phyloP scores from a whole-genome alignment of 2,329 filamentous ascomycete genomes.

The Davidsoniella eucalypti region DNA sequence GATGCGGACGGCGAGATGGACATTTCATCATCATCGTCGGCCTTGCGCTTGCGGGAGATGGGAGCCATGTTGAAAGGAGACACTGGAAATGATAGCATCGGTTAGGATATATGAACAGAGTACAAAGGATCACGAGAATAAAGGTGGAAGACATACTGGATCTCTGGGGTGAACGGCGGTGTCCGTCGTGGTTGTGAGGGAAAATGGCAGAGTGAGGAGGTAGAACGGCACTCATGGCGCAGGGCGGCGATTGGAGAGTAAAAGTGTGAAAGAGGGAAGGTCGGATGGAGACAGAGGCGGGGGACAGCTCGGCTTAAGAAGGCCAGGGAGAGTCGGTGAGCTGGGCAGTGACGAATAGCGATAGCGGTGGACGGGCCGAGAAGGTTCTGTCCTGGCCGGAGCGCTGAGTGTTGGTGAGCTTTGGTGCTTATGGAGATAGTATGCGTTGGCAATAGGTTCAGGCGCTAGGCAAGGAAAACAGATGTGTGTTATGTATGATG shows the following conservation, averaged over 20 bases:
- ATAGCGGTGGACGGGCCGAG: not conserved
- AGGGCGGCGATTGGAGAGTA: not conserved
- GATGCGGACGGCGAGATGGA: slow-evolving; percentile 74
- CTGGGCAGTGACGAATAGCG: not conserved
- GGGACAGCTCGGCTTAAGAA: not conserved
- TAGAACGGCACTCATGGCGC: slow-evolving; percentile 46
- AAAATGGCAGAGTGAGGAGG: slow-evolving; percentile 35
- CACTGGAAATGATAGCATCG: slow-evolving; percentile 15
- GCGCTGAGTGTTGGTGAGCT: too few species aligned
- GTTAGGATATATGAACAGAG: not conserved
- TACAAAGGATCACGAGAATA: not conserved
- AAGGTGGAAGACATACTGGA: slow-evolving; percentile 29
- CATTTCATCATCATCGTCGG: slow-evolving; percentile 76
- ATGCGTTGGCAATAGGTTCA: too few species aligned
- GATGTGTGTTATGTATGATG: too few species aligned
- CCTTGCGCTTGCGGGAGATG: slow-evolving; percentile 63
- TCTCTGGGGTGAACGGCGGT: slow-evolving; percentile 36
- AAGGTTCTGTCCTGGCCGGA: too few species aligned
- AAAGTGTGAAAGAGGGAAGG: not conserved
- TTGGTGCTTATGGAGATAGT: too few species aligned
- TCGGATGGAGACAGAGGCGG: slow-evolving; percentile 4
- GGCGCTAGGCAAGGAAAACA: too few species aligned
- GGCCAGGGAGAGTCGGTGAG: not conserved
- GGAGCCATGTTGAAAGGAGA: slow-evolving; percentile 34
- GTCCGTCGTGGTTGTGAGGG: slow-evolving; percentile 43